Evolutionary conservation across 129 eudicot genomes (phyloP).

Genomic region (Ambrosia trifida): DNA sequence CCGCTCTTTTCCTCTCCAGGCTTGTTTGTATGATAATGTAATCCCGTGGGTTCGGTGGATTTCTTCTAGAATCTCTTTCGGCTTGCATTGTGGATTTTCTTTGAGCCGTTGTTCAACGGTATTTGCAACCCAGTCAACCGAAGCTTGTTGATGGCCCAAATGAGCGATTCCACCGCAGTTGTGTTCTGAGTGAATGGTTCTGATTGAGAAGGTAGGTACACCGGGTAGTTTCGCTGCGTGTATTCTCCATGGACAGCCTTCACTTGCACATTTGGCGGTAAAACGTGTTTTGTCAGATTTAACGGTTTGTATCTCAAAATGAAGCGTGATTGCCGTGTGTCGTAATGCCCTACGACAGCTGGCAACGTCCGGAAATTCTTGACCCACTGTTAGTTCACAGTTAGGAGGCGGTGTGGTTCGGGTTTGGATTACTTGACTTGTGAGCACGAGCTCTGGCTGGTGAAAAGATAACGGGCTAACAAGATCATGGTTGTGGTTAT

Average conservation of each 20-base stretch:
- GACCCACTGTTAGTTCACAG: conserved; percentile 72
- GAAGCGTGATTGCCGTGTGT: conserved; percentile 79
- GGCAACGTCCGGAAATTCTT: conserved; percentile 78
- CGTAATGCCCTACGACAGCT: conserved; percentile 80
- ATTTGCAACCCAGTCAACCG: conserved; percentile 93
- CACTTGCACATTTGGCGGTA: conserved; percentile 78
- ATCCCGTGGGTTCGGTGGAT: conserved; percentile 83
- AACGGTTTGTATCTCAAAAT: conserved; percentile 81
- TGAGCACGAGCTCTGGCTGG: conserved; percentile 39
- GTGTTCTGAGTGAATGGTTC: conserved; percentile 72
- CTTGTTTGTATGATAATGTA: conserved; percentile 90
- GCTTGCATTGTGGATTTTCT: conserved; percentile 78
- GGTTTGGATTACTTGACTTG: conserved; percentile 59
- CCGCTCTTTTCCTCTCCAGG: conserved; percentile 92
- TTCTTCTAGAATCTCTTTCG: conserved; percentile 89
- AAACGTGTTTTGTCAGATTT: conserved; percentile 89
- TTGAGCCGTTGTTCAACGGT: conserved; percentile 65
- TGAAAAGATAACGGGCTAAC: conserved; percentile 34
- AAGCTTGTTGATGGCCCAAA: conserved; percentile 95
- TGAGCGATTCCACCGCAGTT: conserved; percentile 84
- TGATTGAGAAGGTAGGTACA: conserved; percentile 78
- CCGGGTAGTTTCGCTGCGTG: conserved; percentile 93
- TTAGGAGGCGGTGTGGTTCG: conserved; percentile 51
- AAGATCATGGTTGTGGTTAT: conserved; percentile 42
- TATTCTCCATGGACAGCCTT: conserved; percentile 92